Percentiles rank a stretch among this genome's conserved stretches.
Conservation (phyloP, 495 filamentous ascomycete genomes). For the Talaromyces liani region DNA sequence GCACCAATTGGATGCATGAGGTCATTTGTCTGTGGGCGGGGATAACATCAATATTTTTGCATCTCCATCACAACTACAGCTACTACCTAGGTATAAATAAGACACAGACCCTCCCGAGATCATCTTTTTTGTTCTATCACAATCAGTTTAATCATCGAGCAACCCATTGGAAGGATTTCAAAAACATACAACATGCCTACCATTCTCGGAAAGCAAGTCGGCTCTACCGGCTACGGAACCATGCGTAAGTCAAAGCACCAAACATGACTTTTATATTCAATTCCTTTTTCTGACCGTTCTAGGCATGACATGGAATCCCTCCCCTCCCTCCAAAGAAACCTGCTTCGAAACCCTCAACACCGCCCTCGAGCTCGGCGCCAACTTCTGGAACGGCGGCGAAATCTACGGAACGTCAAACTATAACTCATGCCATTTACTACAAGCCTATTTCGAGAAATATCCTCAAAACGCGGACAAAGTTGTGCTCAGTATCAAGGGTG, state of each 20-base stretch:
- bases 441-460: constrained; percentile 52
- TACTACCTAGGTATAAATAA: neutral
- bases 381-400: constrained; percentile 77
- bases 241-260: constrained; percentile 27
- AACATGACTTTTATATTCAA: neutral
- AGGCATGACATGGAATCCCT: constrained; percentile 70
- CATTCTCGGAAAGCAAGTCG: constrained; percentile 36
- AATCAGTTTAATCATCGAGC: neutral
- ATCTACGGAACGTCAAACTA: constrained; percentile 66
- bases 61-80: neutral
- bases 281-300: neutral
- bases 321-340: constrained; percentile 49
- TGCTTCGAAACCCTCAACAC: constrained; percentile 62
- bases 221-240: constrained; percentile 38
- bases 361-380: constrained; percentile 56
- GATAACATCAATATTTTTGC: neutral
- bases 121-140: neutral
- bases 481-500: constrained; percentile 55
- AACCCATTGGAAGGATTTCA: neutral
- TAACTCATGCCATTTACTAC: constrained; percentile 55
- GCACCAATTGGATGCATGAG: neutral
- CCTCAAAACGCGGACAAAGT: constrained; percentile 55
- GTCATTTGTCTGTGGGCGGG: neutral
- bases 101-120: neutral
- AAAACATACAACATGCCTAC: constrained; percentile 23